Evolutionary conservation across 768 basidiomycete genomes (phyloP), one percentile per base, ranked within the genome.

Genomic region (Hemileccinum impolitum): DNA sequence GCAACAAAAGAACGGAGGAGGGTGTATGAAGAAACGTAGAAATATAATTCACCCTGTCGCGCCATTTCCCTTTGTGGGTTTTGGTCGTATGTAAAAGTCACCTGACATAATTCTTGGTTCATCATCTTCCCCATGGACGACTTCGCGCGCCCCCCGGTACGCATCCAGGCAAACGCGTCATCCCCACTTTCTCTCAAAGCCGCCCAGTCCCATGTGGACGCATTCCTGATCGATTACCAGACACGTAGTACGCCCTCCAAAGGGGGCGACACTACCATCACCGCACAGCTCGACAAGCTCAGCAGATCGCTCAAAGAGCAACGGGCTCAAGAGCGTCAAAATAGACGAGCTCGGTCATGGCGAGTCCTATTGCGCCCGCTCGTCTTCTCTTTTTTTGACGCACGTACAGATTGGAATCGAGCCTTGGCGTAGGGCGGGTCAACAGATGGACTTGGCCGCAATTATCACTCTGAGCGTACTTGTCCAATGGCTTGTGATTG

Each of bases 221-320:
- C 52, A 3, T 84, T 82, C 52, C 53, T 83, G 38, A 66, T 69
- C 21, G 74, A 81, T 45, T 77, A 80, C 52, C 71, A 77, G 55
- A 62, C 67, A 4, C 70, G 78, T 17, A 75, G 72, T 45, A 67
- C 72, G 4, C 70, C 74, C 15, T 66, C 75, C 0, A 77, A 80
- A 47, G 75, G 79, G 10, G 74, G 75, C 3, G 79, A 79, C 52
- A 73, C 75, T 0, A 74, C 81, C 5, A 78, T 81, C 39, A 81
- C 75, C 0, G 80, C 80, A 5, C 82, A 83, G 57, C 69, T 84
- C 18, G 75, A 78, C 59, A 84, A 84, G 60, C 64, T 84, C 43
- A 70, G 70, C 39, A 70, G 71, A 44, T 79, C 81, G 4, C 60
- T 83, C 51, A 72, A 73, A 43, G 78, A 80, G 51, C 75, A 82